A percentile compares a stretch with the other conserved stretches of the same genome.
phyloP scores from a whole-genome alignment of 306 rosid species.

The Lathyrus sativus region DNA sequence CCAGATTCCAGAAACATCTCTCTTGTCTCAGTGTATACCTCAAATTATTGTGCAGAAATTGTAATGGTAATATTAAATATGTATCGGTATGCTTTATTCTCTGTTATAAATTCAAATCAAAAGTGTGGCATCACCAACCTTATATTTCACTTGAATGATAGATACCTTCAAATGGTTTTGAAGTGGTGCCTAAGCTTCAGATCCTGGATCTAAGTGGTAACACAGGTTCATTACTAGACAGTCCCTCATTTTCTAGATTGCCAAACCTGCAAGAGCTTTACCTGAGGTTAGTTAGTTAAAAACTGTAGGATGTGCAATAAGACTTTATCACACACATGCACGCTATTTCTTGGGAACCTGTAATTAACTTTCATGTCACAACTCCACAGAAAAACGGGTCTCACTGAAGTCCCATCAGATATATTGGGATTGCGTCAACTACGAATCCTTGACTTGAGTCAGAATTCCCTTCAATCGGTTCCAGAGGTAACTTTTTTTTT shows the following conservation, averaged over 20 bases:
- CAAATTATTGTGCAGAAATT: too few relatives aligned
- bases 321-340: not conserved
- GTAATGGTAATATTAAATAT: conserved; percentile 23
- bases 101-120: conserved; percentile 24
- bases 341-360: conserved; percentile 16
- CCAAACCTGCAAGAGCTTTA: conserved; percentile 81
- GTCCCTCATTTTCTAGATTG: conserved; percentile 69
- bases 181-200: conserved; percentile 72
- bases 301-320: conserved; percentile 30
- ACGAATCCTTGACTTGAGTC: conserved; percentile 78
- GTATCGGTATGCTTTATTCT: conserved; percentile 14
- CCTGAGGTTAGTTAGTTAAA: conserved; percentile 65
- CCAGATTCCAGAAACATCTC: too few relatives aligned
- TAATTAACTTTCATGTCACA: conserved; percentile 39
- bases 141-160: conserved; percentile 39
- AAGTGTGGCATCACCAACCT: conserved; percentile 38
- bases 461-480: conserved; percentile 77
- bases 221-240: conserved; percentile 58
- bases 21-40: too few relatives aligned
- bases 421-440: conserved; percentile 64
- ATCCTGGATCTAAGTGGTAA: conserved; percentile 81
- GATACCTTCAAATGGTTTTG: conserved; percentile 85
- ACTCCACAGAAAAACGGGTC: conserved; percentile 69
- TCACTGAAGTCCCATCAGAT: conserved; percentile 69
- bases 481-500: conserved; percentile 62